Evolutionary conservation across 2,329 filamentous ascomycete genomes (phyloP), one percentile per base, ranked within the genome.

Genomic region (Fusarium compactum): DNA sequence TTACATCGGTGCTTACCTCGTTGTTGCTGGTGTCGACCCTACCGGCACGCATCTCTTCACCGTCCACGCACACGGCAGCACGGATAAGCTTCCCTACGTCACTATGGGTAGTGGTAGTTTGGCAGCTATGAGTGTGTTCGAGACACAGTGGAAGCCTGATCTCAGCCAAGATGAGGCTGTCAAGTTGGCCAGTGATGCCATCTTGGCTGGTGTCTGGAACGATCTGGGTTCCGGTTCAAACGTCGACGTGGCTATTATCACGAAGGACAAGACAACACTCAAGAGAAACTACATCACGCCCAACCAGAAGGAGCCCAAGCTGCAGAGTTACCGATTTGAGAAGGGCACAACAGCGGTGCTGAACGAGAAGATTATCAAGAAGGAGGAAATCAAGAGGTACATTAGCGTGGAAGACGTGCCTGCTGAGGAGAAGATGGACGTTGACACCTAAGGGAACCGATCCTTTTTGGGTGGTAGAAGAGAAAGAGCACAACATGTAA

Each of bases 41-140:
- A 99, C 96, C 1, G 96, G 96, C 77, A 90, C 92, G 47, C 94
- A 97, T 77, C 91, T 99, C 68, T 99, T 97, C 87, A 99, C 97
- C 71, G 96, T 99, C 45, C 96, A 99, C 84, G 96, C 96, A 65
- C 97, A 99, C 86, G 96, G 97, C 73, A 96, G 92, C 77, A 99
- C 96, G 67, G 96, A 99, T 85, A 99, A 98, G 86, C 91, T 99
- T 51, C 96, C 96, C 53, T 99, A 99, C 82, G 97, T 99, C 74
- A 99, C 97, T 72, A 99, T 99, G 96, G 96, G 96, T 58, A 97
- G 93, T 25, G 96, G 96, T 71, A 97, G 94, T 50, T 86, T 99
- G 73, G 96, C 96, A 29, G 96, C 96, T 79, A 99, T 99, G 96
- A 93, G 93, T 32, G 92, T 99, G 54, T 99, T 99, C 79, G 96